These are phyloP conservation scores for Sporothrix variecibatus DNA, from an alignment of 2,329 filamentous ascomycete genomes.

Conservation along the genomic window DNA sequence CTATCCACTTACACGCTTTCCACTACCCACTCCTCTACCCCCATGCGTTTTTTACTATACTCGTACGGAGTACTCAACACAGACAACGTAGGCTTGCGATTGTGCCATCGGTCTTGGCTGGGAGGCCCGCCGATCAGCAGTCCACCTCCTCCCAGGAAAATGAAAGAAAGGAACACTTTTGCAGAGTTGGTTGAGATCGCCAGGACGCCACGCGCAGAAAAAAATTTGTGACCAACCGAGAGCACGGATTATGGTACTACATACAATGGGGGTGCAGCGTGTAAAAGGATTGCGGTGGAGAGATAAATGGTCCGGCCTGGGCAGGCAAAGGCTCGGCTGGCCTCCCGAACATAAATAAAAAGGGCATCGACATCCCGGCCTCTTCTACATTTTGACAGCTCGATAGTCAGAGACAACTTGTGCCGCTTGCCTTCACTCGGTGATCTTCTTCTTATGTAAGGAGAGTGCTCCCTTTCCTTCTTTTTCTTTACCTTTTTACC, in stretches of 20 bases:
- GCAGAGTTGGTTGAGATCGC: not conserved
- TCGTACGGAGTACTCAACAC: not conserved
- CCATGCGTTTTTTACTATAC: not conserved
- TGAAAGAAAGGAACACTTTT: not conserved
- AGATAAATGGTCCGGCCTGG: not conserved
- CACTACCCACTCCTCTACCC: not conserved
- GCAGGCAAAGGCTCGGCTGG: not conserved
- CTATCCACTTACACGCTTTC: constrained; percentile 10
- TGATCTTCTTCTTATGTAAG: not conserved
- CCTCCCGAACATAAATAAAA: not conserved
- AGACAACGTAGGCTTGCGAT: not conserved
- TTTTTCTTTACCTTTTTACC: not conserved
- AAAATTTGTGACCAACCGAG: not conserved
- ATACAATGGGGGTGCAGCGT: not conserved
- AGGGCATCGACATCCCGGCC: constrained; percentile 15
- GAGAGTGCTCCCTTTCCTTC: not conserved
- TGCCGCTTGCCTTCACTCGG: not conserved
- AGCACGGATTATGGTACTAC: not conserved
- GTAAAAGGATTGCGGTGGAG: not conserved
- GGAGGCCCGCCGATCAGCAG: not conserved
- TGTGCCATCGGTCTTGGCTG: constrained; percentile 14
- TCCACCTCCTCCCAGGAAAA: not conserved
- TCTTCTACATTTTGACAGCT: not conserved
- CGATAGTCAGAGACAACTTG: not conserved
- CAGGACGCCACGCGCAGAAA: not conserved